Conservation (phyloP, 2,329 filamentous ascomycete genomes). For the Aspergillus latus region DNA sequence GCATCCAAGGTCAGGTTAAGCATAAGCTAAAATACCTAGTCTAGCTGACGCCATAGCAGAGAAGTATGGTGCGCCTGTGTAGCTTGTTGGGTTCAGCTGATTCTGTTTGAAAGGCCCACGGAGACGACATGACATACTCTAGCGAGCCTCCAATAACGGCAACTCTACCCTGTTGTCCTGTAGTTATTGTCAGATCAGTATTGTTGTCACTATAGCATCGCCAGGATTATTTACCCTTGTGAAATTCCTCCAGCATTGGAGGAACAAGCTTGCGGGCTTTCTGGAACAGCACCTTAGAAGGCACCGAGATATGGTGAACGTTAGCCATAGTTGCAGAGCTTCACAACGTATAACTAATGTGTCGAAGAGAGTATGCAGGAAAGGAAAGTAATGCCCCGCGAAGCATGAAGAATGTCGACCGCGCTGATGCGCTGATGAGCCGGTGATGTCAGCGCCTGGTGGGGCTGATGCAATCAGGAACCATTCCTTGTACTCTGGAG, state of each 20-base stretch:
- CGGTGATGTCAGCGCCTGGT: constrained; percentile 39
- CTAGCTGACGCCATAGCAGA: constrained; percentile 94
- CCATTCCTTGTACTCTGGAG: too few species aligned
- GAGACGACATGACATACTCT: constrained; percentile 52
- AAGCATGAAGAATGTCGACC: background rate
- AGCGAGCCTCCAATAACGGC: constrained; percentile 93
- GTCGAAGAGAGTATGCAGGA: background rate
- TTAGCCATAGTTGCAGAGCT: constrained; percentile 28
- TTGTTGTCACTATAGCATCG: background rate
- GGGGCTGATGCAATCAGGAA: constrained; percentile 25
- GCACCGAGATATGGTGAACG: constrained; percentile 56
- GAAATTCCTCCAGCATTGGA: constrained; percentile 91
- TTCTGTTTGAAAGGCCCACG: background rate
- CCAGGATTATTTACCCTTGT: constrained; percentile 69
- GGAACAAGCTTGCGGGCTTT: constrained; percentile 89
- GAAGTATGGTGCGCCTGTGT: constrained; percentile 96
- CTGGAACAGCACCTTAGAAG: constrained; percentile 71
- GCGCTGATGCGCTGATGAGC: constrained; percentile 9
- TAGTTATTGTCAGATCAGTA: background rate
- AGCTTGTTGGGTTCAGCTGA: constrained; percentile 48
- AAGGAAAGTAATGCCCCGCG: background rate
- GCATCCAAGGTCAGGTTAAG: background rate
- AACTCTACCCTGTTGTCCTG: constrained; percentile 87
- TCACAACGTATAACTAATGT: background rate
- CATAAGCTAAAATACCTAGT: constrained; percentile 51